phyloP scores from a whole-genome alignment of 768 basidiomycete species.

The Serendipita sp. region DNA sequence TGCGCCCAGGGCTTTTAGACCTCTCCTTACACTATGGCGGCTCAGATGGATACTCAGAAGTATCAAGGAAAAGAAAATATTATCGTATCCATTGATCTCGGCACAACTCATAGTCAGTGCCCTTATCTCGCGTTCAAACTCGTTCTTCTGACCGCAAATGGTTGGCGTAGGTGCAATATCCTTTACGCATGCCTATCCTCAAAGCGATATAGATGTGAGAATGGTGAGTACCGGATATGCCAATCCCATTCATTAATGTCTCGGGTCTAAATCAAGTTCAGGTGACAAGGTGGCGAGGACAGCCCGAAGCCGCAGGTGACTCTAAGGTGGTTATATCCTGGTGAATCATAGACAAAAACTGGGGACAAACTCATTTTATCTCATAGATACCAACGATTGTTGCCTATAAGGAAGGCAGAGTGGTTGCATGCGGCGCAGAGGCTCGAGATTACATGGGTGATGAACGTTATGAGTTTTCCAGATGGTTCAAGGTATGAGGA shows the following conservation, averaged over 20 bases:
- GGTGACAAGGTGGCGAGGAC: constrained; percentile 8
- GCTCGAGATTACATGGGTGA: constrained; percentile 6
- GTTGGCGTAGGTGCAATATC: background rate
- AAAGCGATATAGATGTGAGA: background rate
- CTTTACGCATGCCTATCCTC: background rate
- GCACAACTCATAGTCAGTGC: background rate
- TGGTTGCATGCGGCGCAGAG: constrained; percentile 2
- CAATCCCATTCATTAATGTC: background rate
- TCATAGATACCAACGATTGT: background rate
- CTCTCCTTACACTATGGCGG: background rate
- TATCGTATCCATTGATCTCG: background rate
- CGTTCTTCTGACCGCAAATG: background rate
- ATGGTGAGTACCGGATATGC: background rate
- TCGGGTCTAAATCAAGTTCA: background rate
- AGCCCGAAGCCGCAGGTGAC: background rate
- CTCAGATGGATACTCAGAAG: background rate
- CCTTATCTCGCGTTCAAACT: background rate
- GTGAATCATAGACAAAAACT: background rate
- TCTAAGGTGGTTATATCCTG: background rate
- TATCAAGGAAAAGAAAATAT: background rate
- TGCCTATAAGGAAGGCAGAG: background rate
- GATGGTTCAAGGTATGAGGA: constrained; percentile 6
- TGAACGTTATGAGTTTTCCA: background rate
- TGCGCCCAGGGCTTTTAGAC: background rate
- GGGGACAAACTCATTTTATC: too few relatives aligned